Base-by-base conservation (phyloP, 2,329 filamentous ascomycete genomes). In the Volutella citrinella region DNA sequence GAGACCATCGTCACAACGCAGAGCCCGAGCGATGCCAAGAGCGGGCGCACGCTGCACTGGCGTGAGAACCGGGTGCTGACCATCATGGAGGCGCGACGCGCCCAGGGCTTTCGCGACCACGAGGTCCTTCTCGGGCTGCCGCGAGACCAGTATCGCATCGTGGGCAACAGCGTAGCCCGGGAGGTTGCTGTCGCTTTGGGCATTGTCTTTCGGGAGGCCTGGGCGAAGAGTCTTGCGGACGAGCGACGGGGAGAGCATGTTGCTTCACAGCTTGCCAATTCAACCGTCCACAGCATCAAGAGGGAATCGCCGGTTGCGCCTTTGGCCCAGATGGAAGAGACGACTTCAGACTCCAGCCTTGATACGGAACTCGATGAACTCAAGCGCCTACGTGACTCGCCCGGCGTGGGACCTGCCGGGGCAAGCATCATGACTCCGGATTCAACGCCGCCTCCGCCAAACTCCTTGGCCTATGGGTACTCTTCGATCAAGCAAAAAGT, bases 131-230 rank as follows among this genome's bases (percentile, higher is more conserved):
- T 90, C 2, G 86, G 86, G 0, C 50, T 34, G 0, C 56, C 70
- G 0, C 9, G 22, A 0, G 63, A 79, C 3, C 81, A 87, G 51
- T 80, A 76, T 63, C 74, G 70, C 34, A 76, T 87, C 14, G 68
- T 90, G 0, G 87, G 87, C 0, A 94, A 94, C 56, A 86, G 81
- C 18, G 87, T 94, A 0, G 77, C 85, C 4, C 66, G 85, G 8
- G 74, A 78, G 16, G 74, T 87, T 2, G 76, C 84, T 0, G 58
- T 88, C 13, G 77, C 78, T 0, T 55, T 89, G 2, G 87, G 87
- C 0, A 51, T 85, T 5, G 65, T 70, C 9, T 61, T 89, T 10
- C 66, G 81, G 7, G 71, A 82, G 41, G 82, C 82, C 0, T 61
- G 59, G 55, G 47, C 34, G 4, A 38, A 51, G 28, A 61, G 48